Base-by-base conservation (phyloP, 2,329 filamentous ascomycete genomes). In the Beauveria bassiana region DNA sequence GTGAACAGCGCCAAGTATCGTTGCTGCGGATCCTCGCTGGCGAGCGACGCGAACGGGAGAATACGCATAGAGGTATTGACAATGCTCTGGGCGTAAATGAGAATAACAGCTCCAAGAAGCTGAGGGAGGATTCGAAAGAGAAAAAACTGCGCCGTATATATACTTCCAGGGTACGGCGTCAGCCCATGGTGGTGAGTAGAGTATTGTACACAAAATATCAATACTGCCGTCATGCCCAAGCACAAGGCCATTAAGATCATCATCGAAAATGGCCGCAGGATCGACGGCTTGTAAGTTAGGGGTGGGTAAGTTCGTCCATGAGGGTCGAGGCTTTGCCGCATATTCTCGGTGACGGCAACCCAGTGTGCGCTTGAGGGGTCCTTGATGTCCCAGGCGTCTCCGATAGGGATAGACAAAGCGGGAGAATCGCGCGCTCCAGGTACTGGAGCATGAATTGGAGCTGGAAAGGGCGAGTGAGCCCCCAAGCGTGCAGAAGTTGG, bases 41-140 rank as follows among this genome's bases (percentile, higher is more conserved):
- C 84, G 82, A 97, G 86, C n/a, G 85, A 81, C 24, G 86, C 82
- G 71, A 96, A 96, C 0, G 93, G 93, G 45, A 89, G 78, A 14
- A 90, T 83, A 62, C 93, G 86, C 65, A 89, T 85, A n/a, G 92
- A 82, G 3, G 92, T 85, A 1, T 82, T 80, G 66, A 91, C 83
- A 45, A 96, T 78, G 66, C 86, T 84, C 68, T 96, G 87, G 1
- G 90, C 81, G 79, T 90, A 96, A 7, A 97, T 72, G 51, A 95
- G 79, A 42, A 96, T 75, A 14, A 87, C 66, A 22, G 86, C 85
- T 0, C 87, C 90, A 16, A 96, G 70, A 0, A 96, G 77, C 61
- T 92, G 91, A 2, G 93, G 93, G 1, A 97, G 76, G 65, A 96
- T 90, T 64, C 91, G 84, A 72, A 96, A 95, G 52, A 96, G 74